Conservation (phyloP, 108 stramenopile species). For the Cyclotella baltica region DNA sequence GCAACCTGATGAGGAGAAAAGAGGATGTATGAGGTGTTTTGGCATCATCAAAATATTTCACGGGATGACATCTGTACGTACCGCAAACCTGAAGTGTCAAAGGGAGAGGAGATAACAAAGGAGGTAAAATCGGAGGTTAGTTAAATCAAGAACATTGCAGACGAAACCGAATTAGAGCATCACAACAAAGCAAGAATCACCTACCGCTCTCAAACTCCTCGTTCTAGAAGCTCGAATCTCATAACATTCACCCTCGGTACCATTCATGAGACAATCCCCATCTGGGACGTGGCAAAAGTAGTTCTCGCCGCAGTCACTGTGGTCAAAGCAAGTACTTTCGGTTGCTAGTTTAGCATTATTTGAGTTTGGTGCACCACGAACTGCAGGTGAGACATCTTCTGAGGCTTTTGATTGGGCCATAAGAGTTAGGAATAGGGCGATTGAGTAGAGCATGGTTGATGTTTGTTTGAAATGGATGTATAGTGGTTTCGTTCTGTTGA, state of each 20-base stretch:
- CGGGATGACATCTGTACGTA: neutral
- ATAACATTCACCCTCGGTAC: neutral
- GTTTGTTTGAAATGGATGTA: too few species aligned
- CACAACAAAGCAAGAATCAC: neutral
- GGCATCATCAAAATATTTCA: neutral
- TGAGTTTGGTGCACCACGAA: neutral
- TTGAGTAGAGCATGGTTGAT: neutral
- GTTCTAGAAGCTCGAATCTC: slow-evolving; percentile 2
- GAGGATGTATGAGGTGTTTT: neutral
- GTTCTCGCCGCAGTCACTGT: neutral
- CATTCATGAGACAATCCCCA: neutral
- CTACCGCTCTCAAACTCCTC: neutral
- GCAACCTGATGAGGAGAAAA: neutral
- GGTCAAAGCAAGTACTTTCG: slow-evolving; percentile 1
- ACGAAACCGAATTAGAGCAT: neutral
- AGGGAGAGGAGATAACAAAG: neutral
- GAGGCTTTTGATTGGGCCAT: neutral
- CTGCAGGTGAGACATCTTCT: neutral
- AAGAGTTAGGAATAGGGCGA: neutral
- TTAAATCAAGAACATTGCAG: neutral
- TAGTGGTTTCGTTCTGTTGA: too few species aligned
- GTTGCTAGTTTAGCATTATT: neutral
- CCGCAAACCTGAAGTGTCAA: neutral
- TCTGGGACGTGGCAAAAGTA: neutral
- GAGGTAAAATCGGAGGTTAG: neutral